Evolutionary conservation across 1,284 basidiomycete genomes (phyloP).

Genomic region (Coniferiporia weirii): DNA sequence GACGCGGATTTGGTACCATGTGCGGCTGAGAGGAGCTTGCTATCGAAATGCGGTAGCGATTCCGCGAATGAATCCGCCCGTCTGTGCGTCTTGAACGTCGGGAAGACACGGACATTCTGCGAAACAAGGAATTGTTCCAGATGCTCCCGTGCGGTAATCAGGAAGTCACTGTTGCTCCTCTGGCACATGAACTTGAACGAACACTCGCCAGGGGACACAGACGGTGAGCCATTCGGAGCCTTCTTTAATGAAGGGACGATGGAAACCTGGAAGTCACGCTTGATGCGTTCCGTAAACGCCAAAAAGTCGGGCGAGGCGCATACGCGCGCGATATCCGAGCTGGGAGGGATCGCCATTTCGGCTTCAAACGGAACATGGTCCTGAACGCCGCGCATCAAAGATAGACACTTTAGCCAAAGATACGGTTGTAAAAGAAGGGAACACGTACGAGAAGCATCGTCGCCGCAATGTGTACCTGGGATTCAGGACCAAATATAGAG

Average conservation of each 20-base stretch:
- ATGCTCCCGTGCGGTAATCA: conserved; percentile 85
- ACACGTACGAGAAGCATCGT: conserved; percentile 85
- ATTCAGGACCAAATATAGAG: conserved; percentile 93
- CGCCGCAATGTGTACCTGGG: conserved; percentile 93
- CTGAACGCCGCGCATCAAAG: conserved; percentile 36
- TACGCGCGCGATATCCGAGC: conserved; percentile 70
- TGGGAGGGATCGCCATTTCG: conserved; percentile 87
- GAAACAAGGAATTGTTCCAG: conserved; percentile 88
- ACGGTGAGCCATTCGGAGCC: conserved; percentile 29
- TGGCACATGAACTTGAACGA: conserved; percentile 96
- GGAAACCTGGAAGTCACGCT: conserved; percentile 90
- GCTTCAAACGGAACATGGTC: conserved; percentile 98
- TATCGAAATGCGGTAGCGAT: conserved; percentile 95
- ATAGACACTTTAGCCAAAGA: conserved; percentile 12
- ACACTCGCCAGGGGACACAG: conserved; percentile 60
- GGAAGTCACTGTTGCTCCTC: conserved; percentile 88
- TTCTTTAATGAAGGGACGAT: conserved; percentile 74
- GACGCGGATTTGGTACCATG: conserved; percentile 45
- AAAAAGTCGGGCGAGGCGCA: conserved; percentile 77
- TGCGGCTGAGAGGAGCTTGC: conserved; percentile 82
- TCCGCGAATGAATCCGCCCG: conserved; percentile 91
- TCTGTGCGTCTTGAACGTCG: conserved; percentile 68
- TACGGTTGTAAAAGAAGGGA: not conserved
- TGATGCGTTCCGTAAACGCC: conserved; percentile 82
- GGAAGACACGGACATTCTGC: conserved; percentile 76